Evolutionary conservation across 2,329 filamentous ascomycete genomes (phyloP).

Genomic region (Fusarium oxysporum): DNA sequence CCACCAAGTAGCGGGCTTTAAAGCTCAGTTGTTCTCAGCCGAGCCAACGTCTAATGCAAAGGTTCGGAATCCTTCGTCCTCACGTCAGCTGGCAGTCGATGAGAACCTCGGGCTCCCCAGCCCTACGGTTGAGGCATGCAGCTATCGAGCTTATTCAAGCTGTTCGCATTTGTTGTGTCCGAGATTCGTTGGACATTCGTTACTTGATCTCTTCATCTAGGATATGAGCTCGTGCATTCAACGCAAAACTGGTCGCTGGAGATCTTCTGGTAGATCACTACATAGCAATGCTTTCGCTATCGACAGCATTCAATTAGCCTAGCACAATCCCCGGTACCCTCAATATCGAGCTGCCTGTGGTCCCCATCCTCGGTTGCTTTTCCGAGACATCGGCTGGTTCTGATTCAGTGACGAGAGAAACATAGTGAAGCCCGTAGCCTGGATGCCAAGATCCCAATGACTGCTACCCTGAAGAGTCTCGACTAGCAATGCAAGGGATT

Average conservation of each 20-base stretch:
- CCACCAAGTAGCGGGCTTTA: conserved; percentile 2
- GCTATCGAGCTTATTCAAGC: background rate
- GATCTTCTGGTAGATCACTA: background rate
- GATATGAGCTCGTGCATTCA: background rate
- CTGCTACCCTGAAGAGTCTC: conserved; percentile 27
- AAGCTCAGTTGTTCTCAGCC: conserved; percentile 2
- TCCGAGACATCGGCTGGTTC: conserved; percentile 24
- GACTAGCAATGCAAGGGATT: conserved; percentile 1
- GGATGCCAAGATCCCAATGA: background rate
- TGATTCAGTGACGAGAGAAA: conserved; percentile 6
- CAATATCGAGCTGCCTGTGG: background rate
- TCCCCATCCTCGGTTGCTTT: conserved; percentile 17
- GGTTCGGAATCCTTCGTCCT: conserved; percentile 9
- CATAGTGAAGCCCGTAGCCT: conserved; percentile 3
- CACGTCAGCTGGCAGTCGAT: conserved; percentile 37
- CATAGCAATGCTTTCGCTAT: background rate
- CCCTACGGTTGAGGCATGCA: background rate
- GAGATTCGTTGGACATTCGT: background rate
- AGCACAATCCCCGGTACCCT: background rate
- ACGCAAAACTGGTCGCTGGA: background rate
- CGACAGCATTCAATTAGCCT: background rate
- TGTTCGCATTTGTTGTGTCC: background rate
- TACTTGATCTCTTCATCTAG: background rate
- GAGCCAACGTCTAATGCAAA: conserved; percentile 5
- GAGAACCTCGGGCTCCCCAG: conserved; percentile 2